phyloP scores from a whole-genome alignment of 2,329 filamentous ascomycete species.

The Simplicillium sp. region DNA sequence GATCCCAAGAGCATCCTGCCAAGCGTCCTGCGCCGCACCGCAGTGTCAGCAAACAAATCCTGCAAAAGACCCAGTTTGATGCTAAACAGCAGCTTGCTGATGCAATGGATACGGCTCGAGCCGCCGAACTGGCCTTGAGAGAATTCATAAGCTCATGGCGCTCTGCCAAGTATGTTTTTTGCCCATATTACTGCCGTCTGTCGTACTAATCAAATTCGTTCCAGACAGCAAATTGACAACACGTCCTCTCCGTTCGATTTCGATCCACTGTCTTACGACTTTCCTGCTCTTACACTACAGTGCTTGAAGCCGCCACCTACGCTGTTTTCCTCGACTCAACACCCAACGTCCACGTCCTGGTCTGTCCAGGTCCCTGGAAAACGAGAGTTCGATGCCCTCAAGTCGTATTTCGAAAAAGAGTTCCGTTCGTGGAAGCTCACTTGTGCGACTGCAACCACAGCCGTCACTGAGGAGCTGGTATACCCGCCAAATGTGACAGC shows the following conservation, averaged over 20 bases:
- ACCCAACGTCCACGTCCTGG: constrained; percentile 71
- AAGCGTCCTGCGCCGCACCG: constrained; percentile 28
- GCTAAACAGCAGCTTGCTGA: constrained; percentile 55
- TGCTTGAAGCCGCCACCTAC: constrained; percentile 74
- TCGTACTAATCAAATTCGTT: constrained; percentile 9
- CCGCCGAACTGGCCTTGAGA: constrained; percentile 74
- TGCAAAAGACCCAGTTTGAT: constrained; percentile 54
- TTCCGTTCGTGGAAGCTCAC: constrained; percentile 56
- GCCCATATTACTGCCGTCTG: background rate
- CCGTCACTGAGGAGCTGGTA: constrained; percentile 38
- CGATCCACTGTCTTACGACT: constrained; percentile 76
- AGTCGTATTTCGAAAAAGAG: constrained; percentile 55
- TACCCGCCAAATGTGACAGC: constrained; percentile 32
- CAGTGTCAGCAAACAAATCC: constrained; percentile 38
- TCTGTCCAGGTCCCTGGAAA: constrained; percentile 66
- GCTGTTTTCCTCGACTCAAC: constrained; percentile 71
- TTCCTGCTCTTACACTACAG: constrained; percentile 74
- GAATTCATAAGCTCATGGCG: constrained; percentile 75
- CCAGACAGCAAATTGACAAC: constrained; percentile 45
- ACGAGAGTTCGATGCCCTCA: constrained; percentile 65
- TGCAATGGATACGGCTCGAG: constrained; percentile 68
- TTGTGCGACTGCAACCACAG: constrained; percentile 39
- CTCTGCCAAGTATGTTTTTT: constrained; percentile 64
- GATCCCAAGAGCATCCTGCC: constrained; percentile 19
- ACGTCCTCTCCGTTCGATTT: constrained; percentile 61